Percentiles rank a stretch among this genome's conserved stretches.
These are phyloP conservation scores for Colletotrichum coccodes DNA, from an alignment of 2,329 filamentous ascomycete genomes.

Conservation along the genomic window DNA sequence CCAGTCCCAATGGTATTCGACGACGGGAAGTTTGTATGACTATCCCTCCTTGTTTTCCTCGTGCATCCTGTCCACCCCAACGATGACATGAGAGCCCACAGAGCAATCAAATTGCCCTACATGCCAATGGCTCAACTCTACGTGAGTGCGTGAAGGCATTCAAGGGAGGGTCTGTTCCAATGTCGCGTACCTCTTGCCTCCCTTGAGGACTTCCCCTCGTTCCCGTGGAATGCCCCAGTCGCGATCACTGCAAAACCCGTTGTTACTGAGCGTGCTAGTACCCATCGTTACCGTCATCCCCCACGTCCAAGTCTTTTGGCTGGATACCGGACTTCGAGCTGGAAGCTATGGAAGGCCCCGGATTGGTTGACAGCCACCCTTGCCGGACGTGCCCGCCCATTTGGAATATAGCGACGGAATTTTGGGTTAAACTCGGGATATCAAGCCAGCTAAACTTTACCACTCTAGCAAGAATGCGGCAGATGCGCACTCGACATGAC, in stretches of 20 bases:
- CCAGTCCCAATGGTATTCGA: background rate
- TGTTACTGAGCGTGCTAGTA: background rate
- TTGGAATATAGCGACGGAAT: background rate
- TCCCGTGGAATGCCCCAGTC: background rate
- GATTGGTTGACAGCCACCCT: background rate
- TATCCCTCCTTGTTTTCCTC: background rate
- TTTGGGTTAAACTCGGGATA: constrained; percentile 26
- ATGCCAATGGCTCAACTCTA: background rate
- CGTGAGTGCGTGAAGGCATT: background rate
- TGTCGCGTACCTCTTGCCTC: background rate
- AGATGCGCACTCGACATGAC: background rate
- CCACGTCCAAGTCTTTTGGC: background rate
- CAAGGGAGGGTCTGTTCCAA: background rate
- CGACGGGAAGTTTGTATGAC: background rate
- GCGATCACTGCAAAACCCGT: background rate
- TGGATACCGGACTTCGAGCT: background rate
- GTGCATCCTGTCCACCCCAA: no score
- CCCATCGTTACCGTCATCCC: background rate
- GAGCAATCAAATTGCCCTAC: background rate
- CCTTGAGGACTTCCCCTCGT: background rate
- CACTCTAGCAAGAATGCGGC: background rate
- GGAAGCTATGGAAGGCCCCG: background rate
- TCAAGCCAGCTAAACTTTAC: constrained; percentile 1
- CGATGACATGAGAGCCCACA: background rate
- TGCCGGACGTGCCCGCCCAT: no score